These are phyloP conservation scores for Omphalotus olearius DNA, from an alignment of 1,284 basidiomycete genomes.

Conservation along the genomic window DNA sequence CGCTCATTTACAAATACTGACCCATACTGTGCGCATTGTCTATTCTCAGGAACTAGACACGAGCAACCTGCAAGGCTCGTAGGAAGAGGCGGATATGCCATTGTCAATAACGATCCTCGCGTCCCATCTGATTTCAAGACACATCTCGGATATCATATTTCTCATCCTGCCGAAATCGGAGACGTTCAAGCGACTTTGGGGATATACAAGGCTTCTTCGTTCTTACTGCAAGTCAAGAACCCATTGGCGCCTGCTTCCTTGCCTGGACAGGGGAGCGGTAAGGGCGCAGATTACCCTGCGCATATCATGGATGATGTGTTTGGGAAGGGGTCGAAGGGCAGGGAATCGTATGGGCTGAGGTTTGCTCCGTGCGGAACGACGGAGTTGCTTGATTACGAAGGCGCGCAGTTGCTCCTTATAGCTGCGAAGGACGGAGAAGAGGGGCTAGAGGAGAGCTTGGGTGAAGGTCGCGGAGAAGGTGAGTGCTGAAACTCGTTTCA, in stretches of 20 bases:
- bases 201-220: slow-evolving; percentile 45
- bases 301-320: slow-evolving; percentile 45
- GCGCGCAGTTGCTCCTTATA: slow-evolving; percentile 57
- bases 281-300: slow-evolving; percentile 40
- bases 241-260: slow-evolving; percentile 42
- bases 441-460: slow-evolving; percentile 44
- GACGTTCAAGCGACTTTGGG: slow-evolving; percentile 51
- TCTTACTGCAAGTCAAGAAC: slow-evolving; percentile 55
- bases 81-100: slow-evolving; percentile 59
- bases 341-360: slow-evolving; percentile 41
- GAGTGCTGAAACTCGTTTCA: slow-evolving; percentile 15
- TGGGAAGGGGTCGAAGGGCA: slow-evolving; percentile 38
- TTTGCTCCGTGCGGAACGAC: slow-evolving; percentile 53
- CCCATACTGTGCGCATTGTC: no score
- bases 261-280: slow-evolving; percentile 30
- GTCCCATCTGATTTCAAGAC: slow-evolving; percentile 45
- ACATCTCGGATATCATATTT: slow-evolving; percentile 55
- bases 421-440: slow-evolving; percentile 47
- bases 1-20: not conserved
- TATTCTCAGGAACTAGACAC: slow-evolving; percentile 43
- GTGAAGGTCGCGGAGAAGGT: slow-evolving; percentile 49
- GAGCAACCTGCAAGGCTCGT: slow-evolving; percentile 52
- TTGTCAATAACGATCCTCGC: slow-evolving; percentile 47
- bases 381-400: slow-evolving; percentile 52
- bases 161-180: slow-evolving; percentile 46